phyloP scores from a whole-genome alignment of 2,329 filamentous ascomycete species.

The Endocalyx cinctus region DNA sequence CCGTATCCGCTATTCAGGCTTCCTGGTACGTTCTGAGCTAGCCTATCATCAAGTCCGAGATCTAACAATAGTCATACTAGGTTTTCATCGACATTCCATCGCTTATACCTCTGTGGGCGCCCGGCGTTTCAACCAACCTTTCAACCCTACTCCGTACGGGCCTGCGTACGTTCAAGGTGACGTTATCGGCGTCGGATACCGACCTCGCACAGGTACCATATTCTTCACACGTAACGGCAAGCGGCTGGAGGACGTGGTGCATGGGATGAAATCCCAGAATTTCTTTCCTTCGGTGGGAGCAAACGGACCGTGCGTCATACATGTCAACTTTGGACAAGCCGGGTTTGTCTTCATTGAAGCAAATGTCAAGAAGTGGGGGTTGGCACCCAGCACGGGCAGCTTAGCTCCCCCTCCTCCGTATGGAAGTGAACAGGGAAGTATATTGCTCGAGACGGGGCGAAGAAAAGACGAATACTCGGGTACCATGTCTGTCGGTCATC shows the following conservation, averaged over 20 bases:
- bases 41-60: conserved; percentile 4
- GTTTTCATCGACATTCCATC: conserved; percentile 87
- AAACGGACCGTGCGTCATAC: conserved; percentile 85
- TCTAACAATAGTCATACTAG: conserved; percentile 39
- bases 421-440: conserved; percentile 94
- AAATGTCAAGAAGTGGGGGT: conserved; percentile 99
- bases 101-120: conserved; percentile 86
- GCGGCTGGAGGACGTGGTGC: conserved; percentile 88
- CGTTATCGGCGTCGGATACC: conserved; percentile 91
- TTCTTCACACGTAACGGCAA: conserved; percentile 99
- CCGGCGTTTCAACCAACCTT: conserved; percentile 90
- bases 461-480: conserved; percentile 51
- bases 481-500: conserved; percentile 39
- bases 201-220: conserved; percentile 86
- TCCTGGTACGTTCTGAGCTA: conserved; percentile 61
- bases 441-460: conserved; percentile 81
- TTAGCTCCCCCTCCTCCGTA: conserved; percentile 94
- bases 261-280: conserved; percentile 90
- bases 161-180: conserved; percentile 87
- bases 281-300: conserved; percentile 98
- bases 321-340: conserved; percentile 97
- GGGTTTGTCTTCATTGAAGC: conserved; percentile 99
- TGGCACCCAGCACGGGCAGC: conserved; percentile 93
- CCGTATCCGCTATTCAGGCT: conserved; percentile 93
- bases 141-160: conserved; percentile 72